These are phyloP conservation scores for Toxicodendron radicans DNA, from an alignment of 345 rosid species.

Conservation along the genomic window DNA sequence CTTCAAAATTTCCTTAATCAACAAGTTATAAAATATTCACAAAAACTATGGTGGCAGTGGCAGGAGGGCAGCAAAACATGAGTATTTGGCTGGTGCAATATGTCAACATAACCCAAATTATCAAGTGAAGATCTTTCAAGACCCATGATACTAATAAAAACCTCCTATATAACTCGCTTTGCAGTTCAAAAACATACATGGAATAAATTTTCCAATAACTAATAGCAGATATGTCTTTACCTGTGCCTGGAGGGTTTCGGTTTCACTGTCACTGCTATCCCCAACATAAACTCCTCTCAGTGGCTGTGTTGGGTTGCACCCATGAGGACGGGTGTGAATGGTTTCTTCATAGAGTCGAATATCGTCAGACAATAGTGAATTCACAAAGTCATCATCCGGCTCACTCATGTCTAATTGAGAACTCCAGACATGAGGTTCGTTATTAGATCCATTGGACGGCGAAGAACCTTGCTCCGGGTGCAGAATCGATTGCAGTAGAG, in stretches of 20 bases:
- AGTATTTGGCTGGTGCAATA: slow-evolving; percentile 2
- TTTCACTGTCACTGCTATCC: slow-evolving; percentile 15
- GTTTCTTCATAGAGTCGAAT: neutral
- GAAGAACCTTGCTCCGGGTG: neutral
- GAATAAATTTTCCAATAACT: neutral
- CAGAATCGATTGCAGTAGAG: neutral
- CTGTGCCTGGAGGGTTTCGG: slow-evolving; percentile 6
- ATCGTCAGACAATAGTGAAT: slow-evolving; percentile 6
- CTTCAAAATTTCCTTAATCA: neutral
- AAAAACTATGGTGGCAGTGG: neutral
- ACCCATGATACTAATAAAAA: no score
- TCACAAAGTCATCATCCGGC: neutral
- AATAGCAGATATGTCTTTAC: slow-evolving; percentile 16
- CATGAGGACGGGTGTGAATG: neutral
- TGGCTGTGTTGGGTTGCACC: slow-evolving; percentile 18
- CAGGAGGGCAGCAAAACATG: slow-evolving; percentile 12
- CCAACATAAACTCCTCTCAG: slow-evolving; percentile 8
- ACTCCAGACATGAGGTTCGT: neutral
- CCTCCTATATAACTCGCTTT: no score
- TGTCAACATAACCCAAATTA: neutral
- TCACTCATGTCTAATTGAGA: neutral
- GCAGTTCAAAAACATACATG: neutral
- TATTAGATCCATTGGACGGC: neutral
- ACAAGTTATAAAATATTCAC: neutral
- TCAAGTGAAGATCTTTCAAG: neutral